Evolutionary conservation across 139 green algal genomes (phyloP).

Genomic region (Edaphochlamys debaryana): DNA sequence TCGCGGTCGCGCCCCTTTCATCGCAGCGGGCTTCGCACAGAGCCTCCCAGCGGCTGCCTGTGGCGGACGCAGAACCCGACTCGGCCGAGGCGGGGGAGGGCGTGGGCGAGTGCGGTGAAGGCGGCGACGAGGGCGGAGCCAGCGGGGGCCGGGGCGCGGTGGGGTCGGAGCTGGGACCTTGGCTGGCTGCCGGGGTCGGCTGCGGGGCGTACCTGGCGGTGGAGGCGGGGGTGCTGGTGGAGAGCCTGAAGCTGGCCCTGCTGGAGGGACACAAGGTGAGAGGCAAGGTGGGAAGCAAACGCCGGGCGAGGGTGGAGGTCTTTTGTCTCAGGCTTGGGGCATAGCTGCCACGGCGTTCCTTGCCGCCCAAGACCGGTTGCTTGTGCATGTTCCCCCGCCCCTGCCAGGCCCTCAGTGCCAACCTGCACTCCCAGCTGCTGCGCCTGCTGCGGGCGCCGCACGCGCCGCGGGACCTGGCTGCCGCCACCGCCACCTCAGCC

Average conservation of each 20-base stretch:
- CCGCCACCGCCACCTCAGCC: not conserved
- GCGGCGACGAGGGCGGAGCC: not conserved
- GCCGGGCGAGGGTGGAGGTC: too few species aligned
- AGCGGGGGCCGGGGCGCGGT: not conserved
- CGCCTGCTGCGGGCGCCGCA: not conserved
- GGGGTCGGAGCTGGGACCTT: not conserved
- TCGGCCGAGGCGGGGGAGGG: not conserved
- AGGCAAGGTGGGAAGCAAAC: too few species aligned
- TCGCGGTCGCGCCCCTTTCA: too few species aligned
- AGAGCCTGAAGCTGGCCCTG: slow-evolving; percentile 24
- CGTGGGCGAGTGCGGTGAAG: not conserved
- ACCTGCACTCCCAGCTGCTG: slow-evolving; percentile 1
- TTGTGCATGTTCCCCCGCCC: too few species aligned
- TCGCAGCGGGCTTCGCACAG: too few species aligned
- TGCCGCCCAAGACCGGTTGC: too few species aligned
- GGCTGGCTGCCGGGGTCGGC: not conserved
- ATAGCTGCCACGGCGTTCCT: too few species aligned
- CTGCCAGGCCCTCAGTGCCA: slow-evolving; percentile 26
- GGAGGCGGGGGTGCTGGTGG: slow-evolving; percentile 14
- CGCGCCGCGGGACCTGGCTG: not conserved
- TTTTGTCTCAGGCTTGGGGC: too few species aligned
- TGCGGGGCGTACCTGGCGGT: not conserved
- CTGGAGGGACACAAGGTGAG: slow-evolving; percentile 23
- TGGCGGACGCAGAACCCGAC: too few species aligned
- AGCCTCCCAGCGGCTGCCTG: too few species aligned